Percentiles rank a stretch among this genome's conserved stretches.
These are phyloP conservation scores for Saturnispora besseyi DNA, from an alignment of 805 yeast genomes.

Conservation along the genomic window DNA sequence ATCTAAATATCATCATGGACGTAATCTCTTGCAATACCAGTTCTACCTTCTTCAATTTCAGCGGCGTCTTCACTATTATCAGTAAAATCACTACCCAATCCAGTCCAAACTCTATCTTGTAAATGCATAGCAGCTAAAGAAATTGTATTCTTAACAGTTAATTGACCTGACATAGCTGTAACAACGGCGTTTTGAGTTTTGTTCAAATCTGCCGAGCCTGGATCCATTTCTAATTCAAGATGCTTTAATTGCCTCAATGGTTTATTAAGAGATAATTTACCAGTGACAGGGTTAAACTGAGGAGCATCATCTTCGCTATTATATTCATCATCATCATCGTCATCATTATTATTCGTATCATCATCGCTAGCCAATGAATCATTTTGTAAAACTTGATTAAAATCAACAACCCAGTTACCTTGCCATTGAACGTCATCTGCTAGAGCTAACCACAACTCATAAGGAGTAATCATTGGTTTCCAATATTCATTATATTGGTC, in stretches of 20 bases:
- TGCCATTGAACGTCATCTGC: slow-evolving; percentile 77
- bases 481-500: slow-evolving; percentile 74
- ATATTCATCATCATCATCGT: slow-evolving; percentile 9
- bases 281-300: slow-evolving; percentile 82
- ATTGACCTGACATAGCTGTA: slow-evolving; percentile 45
- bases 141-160: slow-evolving; percentile 66
- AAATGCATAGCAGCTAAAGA: slow-evolving; percentile 80
- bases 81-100: slow-evolving; percentile 77
- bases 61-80: slow-evolving; percentile 53
- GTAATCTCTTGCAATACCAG: slow-evolving; percentile 89
- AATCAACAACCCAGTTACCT: slow-evolving; percentile 87
- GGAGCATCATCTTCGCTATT: slow-evolving; percentile 55
- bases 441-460: slow-evolving; percentile 77
- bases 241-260: slow-evolving; percentile 68
- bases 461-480: slow-evolving; percentile 91
- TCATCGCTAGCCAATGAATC: slow-evolving; percentile 28
- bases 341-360: slow-evolving; percentile 12
- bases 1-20: slow-evolving; percentile 11
- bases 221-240: slow-evolving; percentile 46
- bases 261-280: slow-evolving; percentile 57
- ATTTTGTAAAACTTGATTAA: slow-evolving; percentile 41
- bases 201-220: background rate
- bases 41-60: slow-evolving; percentile 66
- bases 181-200: slow-evolving; percentile 32
- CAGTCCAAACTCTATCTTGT: slow-evolving; percentile 74